Percentiles rank a stretch among this genome's conserved stretches.
phyloP scores from a whole-genome alignment of 768 basidiomycete genomes.

The Kwoniella dejecticola region DNA sequence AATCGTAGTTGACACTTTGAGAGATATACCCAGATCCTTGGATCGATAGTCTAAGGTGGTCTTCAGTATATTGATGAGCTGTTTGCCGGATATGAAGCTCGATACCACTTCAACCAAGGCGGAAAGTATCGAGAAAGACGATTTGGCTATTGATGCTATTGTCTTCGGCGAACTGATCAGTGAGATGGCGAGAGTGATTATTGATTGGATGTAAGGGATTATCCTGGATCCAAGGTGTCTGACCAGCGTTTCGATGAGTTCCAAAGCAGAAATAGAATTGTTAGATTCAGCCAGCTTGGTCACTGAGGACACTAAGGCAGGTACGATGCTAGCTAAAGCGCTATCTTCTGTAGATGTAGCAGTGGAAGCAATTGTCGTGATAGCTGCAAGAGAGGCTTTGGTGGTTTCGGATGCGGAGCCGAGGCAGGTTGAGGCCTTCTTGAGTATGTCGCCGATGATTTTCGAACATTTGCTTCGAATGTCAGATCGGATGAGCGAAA shows the following conservation, averaged over 20 bases:
- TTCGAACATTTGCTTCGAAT: conserved; percentile 62
- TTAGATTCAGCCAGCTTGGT: conserved; percentile 7
- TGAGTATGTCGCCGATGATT: conserved; percentile 63
- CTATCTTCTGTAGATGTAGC: conserved; percentile 69
- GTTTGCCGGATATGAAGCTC: conserved; percentile 62
- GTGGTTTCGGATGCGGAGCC: conserved; percentile 56
- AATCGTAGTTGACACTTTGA: conserved; percentile 64
- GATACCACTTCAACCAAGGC: conserved; percentile 75
- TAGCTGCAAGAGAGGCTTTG: conserved; percentile 65
- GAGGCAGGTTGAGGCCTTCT: conserved; percentile 61
- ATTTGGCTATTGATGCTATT: conserved; percentile 24
- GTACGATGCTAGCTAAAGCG: conserved; percentile 64
- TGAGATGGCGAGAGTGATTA: conserved; percentile 65
- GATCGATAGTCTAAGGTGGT: conserved; percentile 31
- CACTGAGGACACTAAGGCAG: conserved; percentile 60
- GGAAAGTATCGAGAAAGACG: conserved; percentile 59
- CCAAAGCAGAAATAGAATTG: conserved; percentile 19
- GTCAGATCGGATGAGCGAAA: conserved; percentile 64
- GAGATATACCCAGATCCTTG: conserved; percentile 29
- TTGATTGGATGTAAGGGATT: conserved; percentile 77
- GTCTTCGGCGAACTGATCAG: conserved; percentile 26
- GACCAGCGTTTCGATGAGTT: conserved; percentile 63
- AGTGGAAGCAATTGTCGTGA: conserved; percentile 65
- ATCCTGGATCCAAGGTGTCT: conserved; percentile 78
- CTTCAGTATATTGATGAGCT: conserved; percentile 38